Base-by-base conservation (phyloP, 768 basidiomycete species). In the Panus rudis region DNA sequence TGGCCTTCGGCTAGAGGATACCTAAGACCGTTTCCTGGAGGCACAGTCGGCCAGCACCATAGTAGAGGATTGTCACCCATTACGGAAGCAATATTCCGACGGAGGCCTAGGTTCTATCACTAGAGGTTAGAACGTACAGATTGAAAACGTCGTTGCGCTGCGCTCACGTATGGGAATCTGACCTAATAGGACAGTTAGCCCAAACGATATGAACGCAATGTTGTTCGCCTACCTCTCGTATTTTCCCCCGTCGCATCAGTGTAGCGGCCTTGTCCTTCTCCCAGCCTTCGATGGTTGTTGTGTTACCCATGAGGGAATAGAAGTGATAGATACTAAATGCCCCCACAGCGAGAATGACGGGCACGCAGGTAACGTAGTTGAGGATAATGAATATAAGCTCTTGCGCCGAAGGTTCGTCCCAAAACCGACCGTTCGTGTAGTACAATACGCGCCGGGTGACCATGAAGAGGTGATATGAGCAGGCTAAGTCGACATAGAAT, bases 281-380 rank as follows among this genome's bases (percentile, higher is more conserved):
- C 89, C 90, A 94, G 0, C 86, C 81, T 65, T 99, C 96, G 39
- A 99, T 97, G 1, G 96, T 98, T 1, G 94, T 99, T 2, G 83
- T 79, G 61, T 99, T 99, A 8, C 73, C 73, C 5, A 75, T 53
- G 21, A 97, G 61, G 39, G 75, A 71, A 55, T 82, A 85, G 49
- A 93, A 78, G 52, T 98, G 96, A 57, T 92, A 98, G 17, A 97
- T 44, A 41, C 91, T 94, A 70, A 99, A 97, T 22, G 76, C 77
- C 2, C 94, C 93, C 30, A 99, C 96, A 22, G 79, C 70, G 33
- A 97, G 61, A 24, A 92, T 62, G 13, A 97, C 93, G 2, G 93
- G 94, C 14, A 86, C 62, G 58, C 90, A 93, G 2, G 84, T 64
- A 3, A 81, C 81, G 55, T 84, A 91, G 63, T 98, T 99, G 52